Conservation (phyloP, 2,329 filamentous ascomycete species). For the Colletotrichum viniferum region DNA sequence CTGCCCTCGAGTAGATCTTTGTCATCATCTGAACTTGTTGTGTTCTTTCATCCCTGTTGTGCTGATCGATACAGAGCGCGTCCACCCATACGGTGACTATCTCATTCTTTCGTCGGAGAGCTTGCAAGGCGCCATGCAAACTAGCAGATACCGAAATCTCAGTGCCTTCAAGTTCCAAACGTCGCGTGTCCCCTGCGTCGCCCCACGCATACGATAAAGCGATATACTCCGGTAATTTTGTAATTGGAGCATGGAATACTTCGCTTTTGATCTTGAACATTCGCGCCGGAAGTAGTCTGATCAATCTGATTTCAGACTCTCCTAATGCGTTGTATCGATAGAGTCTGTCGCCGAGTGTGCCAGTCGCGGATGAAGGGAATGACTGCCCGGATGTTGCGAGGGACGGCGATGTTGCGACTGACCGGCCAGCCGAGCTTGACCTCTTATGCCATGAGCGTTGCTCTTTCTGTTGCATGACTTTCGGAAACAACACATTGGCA, state of each 20-base stretch:
- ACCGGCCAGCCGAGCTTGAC: background rate
- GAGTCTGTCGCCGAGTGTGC: background rate
- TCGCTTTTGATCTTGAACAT: constrained; percentile 22
- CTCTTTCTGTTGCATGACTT: background rate
- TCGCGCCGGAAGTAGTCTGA: constrained; percentile 20
- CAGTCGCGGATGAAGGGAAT: background rate
- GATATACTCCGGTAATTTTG: constrained; percentile 26
- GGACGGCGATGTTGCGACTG: background rate
- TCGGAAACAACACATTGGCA: rapidly evolving
- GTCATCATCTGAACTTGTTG: constrained; percentile 18
- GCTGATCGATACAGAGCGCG: constrained; percentile 25
- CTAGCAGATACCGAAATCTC: constrained; percentile 20
- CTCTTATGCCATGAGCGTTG: background rate
- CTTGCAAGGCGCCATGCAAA: constrained; percentile 24
- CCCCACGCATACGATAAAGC: constrained; percentile 40
- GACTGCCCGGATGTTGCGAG: background rate
- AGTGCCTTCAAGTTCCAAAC: constrained; percentile 16
- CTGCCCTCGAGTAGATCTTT: constrained; percentile 23
- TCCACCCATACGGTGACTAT: constrained; percentile 28
- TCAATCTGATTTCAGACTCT: constrained; percentile 10
- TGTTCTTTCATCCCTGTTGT: background rate
- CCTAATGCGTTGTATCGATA: background rate
- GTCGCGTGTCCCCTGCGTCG: constrained; percentile 25
- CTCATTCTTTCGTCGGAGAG: constrained; percentile 11
- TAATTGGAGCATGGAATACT: constrained; percentile 9